Conservation (phyloP, 129 eudicot genomes). For the Flaveria robusta region DNA sequence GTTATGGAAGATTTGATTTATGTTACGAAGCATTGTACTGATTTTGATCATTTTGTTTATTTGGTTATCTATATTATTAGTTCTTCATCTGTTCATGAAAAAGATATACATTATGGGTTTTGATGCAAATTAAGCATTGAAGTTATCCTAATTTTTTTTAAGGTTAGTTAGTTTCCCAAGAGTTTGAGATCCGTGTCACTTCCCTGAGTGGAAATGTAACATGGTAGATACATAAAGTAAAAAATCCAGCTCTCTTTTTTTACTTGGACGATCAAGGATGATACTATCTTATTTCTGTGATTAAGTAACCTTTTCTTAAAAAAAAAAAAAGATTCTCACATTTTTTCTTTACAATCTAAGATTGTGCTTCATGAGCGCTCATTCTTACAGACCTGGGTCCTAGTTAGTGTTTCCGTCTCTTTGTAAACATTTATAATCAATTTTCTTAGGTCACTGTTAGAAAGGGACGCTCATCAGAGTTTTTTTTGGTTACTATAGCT, state of each 20-base stretch:
- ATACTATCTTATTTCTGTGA: not conserved
- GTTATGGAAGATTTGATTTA: constrained; percentile 1
- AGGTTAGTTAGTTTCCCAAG: not conserved
- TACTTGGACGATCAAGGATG: not conserved
- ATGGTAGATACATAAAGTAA: not conserved
- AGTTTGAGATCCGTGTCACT: not conserved
- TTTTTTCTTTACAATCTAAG: not conserved
- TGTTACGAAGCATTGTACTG: not conserved
- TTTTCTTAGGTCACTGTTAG: constrained; percentile 17
- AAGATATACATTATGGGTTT: constrained; percentile 16
- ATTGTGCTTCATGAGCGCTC: constrained; percentile 4
- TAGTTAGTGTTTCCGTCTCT: too few relatives aligned
- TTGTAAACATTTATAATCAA: not conserved
- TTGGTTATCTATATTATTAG: not conserved
- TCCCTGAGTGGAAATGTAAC: constrained; percentile 9
- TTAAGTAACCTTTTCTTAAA: not conserved
- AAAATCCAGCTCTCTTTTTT: not conserved
- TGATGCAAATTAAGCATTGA: constrained; percentile 10
- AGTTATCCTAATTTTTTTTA: constrained; percentile 12
- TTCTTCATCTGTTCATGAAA: not conserved
- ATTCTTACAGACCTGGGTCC: not conserved
- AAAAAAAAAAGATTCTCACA: not conserved
- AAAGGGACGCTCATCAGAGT: constrained; percentile 5
- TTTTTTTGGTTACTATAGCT: too few relatives aligned
- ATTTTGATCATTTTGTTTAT: not conserved